Evolutionary conservation across 1,139 yeast species (phyloP).

Genomic region (Lodderomyces elongisporus): DNA sequence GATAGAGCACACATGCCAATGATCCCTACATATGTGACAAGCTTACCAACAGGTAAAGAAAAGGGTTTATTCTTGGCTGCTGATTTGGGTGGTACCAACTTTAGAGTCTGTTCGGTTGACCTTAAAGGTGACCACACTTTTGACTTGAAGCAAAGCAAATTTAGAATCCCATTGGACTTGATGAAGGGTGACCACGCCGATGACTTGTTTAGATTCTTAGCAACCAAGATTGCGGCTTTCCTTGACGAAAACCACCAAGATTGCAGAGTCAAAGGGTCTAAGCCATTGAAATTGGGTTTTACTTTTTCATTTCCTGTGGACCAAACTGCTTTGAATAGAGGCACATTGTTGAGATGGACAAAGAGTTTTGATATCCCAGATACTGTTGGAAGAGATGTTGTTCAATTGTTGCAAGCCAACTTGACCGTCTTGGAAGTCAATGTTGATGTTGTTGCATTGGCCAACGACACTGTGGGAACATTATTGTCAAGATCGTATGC

Average conservation of each 20-base stretch:
- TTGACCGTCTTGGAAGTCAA: conserved; percentile 55
- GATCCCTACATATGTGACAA: conserved; percentile 84
- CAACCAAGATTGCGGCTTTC: conserved; percentile 61
- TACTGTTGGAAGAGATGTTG: conserved; percentile 79
- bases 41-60: conserved; percentile 78
- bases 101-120: conserved; percentile 80
- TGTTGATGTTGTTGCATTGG: conserved; percentile 79
- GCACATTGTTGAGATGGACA: conserved; percentile 88
- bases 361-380: conserved; percentile 87
- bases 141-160: conserved; percentile 64
- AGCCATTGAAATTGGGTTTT: conserved; percentile 68
- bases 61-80: conserved; percentile 74
- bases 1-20: conserved; percentile 61
- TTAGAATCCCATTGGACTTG: conserved; percentile 66
- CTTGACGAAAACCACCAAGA: conserved; percentile 59
- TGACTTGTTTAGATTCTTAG: conserved; percentile 67
- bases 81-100: conserved; percentile 84
- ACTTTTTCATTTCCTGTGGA: conserved; percentile 90
- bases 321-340: conserved; percentile 73
- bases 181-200: conserved; percentile 52
- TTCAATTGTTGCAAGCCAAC: conserved; percentile 62
- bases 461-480: conserved; percentile 94
- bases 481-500: conserved; percentile 81
- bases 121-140: conserved; percentile 80
- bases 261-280: conserved; percentile 11